Evolutionary conservation across 768 basidiomycete species (phyloP).

Genomic region (Boletus rufocinnamomeus): DNA sequence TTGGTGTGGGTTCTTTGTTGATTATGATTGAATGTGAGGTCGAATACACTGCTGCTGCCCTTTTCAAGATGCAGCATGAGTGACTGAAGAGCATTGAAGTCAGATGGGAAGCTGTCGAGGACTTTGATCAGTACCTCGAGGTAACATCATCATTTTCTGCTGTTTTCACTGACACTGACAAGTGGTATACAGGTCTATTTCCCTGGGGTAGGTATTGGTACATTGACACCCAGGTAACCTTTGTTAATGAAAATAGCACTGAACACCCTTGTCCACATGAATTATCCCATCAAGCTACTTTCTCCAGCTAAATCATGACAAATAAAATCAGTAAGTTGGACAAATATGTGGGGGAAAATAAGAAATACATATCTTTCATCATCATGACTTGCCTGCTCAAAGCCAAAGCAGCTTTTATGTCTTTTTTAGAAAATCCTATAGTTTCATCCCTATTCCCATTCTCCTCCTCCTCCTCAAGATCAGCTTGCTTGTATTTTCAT

Average conservation of each 20-base stretch:
- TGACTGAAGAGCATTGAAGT: slow-evolving; percentile 61
- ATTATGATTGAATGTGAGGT: slow-evolving; percentile 57
- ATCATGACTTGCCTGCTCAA: too few species aligned
- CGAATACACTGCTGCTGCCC: slow-evolving; percentile 55
- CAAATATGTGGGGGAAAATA: too few species aligned
- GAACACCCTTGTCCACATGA: too few species aligned
- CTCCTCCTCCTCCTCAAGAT: too few species aligned
- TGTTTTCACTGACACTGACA: background rate
- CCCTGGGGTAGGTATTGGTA: slow-evolving; percentile 7
- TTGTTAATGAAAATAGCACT: slow-evolving; percentile 11
- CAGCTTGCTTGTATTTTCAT: too few species aligned
- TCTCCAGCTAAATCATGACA: too few species aligned
- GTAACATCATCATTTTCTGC: slow-evolving; percentile 27
- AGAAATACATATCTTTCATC: too few species aligned
- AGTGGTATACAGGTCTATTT: slow-evolving; percentile 14
- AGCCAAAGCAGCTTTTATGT: too few species aligned
- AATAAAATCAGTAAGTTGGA: too few species aligned
- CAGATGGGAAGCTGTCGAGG: slow-evolving; percentile 57
- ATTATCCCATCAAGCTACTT: too few species aligned
- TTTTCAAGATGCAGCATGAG: slow-evolving; percentile 64
- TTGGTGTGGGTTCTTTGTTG: slow-evolving; percentile 58
- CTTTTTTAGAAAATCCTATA: too few species aligned
- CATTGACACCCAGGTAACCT: background rate
- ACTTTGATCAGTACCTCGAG: slow-evolving; percentile 62
- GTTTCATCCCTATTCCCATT: too few species aligned